Evolutionary conservation across 1,139 yeast species (phyloP), one percentile per base, ranked within the genome.

Genomic region (Saccharomyces hybrid): DNA sequence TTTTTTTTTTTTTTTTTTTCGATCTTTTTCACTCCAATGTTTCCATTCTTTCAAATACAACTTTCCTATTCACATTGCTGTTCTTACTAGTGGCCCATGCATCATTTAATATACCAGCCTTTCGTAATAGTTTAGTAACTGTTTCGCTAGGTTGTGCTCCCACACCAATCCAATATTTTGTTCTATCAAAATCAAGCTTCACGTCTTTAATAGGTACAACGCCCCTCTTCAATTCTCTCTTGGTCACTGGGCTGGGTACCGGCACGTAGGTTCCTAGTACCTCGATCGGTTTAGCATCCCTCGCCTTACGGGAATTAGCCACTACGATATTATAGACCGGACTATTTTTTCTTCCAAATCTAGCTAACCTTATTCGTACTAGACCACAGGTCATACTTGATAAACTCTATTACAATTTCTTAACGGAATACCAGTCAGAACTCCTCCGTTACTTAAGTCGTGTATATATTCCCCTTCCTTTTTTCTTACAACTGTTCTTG

Each of bases 151-250:
- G 96, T 69, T 88, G 96, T 1, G 98, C 99, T n/a, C 99, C 99
- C 14, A 89, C 96, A 66, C 97, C 97, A 48, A 93, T 75, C 99
- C 99, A 93, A 73, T 93, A 95, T 71, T 89, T 89, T n/a, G 97
- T 83, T 62, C 97, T 82, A 60, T 84, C 83, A 68, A 93, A 89
- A 69, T 93, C 98, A 49, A 93, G 75, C 62, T 83, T 80, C 46
- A 93, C 81, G 62, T 90, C 90, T 69, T 93, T 93, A 54, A 80
- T 78, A 25, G 95, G 89, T 60, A 79, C 76, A 48, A 75, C 72
- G n/a, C 83, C 82, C 25, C 74, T 76, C 59, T 74, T 76, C 61
- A 83, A 84, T 61, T 77, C 81, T 38, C 83, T 60, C 14, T 54
- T 79, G 0, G 88, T 77, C 58, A 84, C 72, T 23, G 95, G 88